Conservation (phyloP, 441 rosid genomes). For the Mallotus repandus region DNA sequence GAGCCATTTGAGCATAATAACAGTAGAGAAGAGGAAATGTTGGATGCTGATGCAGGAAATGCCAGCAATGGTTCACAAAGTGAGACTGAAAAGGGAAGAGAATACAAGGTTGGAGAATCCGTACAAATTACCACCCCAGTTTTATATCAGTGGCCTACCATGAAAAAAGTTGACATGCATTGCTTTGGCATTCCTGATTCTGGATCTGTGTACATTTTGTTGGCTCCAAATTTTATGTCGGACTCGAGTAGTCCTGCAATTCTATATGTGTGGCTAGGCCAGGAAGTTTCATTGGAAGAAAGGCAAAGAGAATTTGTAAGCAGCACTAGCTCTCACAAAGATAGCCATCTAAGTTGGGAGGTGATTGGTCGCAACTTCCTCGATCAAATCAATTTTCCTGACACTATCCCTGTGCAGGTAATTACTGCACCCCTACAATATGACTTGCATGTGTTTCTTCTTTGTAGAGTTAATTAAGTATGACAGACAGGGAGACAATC, state of each 20-base stretch:
- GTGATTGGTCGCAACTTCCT: conserved; percentile 32
- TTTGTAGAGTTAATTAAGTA: background rate
- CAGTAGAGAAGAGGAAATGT: conserved; percentile 35
- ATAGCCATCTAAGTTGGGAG: conserved; percentile 29
- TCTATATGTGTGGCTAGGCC: conserved; percentile 44
- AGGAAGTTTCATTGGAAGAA: conserved; percentile 15
- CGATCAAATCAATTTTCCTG: conserved; percentile 31
- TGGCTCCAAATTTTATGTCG: conserved; percentile 26
- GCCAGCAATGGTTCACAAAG: conserved; percentile 24
- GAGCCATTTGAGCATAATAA: conserved; percentile 31
- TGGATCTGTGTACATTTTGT: conserved; percentile 37
- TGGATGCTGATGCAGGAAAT: conserved; percentile 32
- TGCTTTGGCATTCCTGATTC: conserved; percentile 31
- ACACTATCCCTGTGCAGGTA: conserved; percentile 35
- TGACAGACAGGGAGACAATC: background rate
- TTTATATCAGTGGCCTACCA: conserved; percentile 42
- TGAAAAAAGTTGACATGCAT: conserved; percentile 33
- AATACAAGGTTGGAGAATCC: conserved; percentile 8
- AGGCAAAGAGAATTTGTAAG: conserved; percentile 22
- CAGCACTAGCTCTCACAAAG: conserved; percentile 14
- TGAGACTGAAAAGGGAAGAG: conserved; percentile 28
- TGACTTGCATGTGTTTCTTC: background rate
- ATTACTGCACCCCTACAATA: background rate
- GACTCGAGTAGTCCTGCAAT: conserved; percentile 16
- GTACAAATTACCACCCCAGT: conserved; percentile 19